phyloP scores from a whole-genome alignment of 2,329 filamentous ascomycete species.

The Rhinocladiella similis region DNA sequence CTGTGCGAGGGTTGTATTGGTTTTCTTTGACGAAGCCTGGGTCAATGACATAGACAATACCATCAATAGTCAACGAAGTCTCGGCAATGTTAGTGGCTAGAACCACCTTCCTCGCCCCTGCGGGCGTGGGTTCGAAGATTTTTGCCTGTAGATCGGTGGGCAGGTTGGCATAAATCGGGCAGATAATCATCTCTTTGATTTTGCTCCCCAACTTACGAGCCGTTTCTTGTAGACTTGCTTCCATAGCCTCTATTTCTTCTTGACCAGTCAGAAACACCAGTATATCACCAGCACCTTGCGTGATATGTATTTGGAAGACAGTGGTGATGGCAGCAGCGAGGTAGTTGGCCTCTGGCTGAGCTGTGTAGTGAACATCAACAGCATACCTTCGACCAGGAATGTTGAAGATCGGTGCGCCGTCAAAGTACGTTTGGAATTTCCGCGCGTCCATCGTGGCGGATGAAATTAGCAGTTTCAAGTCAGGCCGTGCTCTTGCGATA shows the following conservation, averaged over 20 bases:
- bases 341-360: slow-evolving; percentile 91
- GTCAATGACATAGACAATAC: slow-evolving; percentile 94
- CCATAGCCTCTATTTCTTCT: slow-evolving; percentile 90
- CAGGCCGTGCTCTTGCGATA: slow-evolving; percentile 75
- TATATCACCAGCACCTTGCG: slow-evolving; percentile 81
- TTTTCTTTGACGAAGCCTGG: slow-evolving; percentile 96
- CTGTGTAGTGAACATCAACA: slow-evolving; percentile 88
- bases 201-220: slow-evolving; percentile 81
- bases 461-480: slow-evolving; percentile 87
- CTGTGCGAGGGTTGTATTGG: slow-evolving; percentile 84
- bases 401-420: slow-evolving; percentile 90
- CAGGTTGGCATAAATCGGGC: slow-evolving; percentile 91
- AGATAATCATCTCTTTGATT: slow-evolving; percentile 82
- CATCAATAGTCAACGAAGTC: slow-evolving; percentile 92
- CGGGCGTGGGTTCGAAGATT: slow-evolving; percentile 91
- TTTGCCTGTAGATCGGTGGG: slow-evolving; percentile 87
- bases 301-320: slow-evolving; percentile 91
- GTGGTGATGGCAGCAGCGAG: slow-evolving; percentile 88
- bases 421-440: slow-evolving; percentile 89
- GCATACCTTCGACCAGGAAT: slow-evolving; percentile 87
- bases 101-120: slow-evolving; percentile 83
- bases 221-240: slow-evolving; percentile 81
- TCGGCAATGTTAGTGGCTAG: slow-evolving; percentile 97
- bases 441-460: slow-evolving; percentile 93
- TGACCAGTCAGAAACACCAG: slow-evolving; percentile 93